These are phyloP conservation scores for Eucalyptus pauciflora DNA, from an alignment of 345 rosid species.

Conservation along the genomic window DNA sequence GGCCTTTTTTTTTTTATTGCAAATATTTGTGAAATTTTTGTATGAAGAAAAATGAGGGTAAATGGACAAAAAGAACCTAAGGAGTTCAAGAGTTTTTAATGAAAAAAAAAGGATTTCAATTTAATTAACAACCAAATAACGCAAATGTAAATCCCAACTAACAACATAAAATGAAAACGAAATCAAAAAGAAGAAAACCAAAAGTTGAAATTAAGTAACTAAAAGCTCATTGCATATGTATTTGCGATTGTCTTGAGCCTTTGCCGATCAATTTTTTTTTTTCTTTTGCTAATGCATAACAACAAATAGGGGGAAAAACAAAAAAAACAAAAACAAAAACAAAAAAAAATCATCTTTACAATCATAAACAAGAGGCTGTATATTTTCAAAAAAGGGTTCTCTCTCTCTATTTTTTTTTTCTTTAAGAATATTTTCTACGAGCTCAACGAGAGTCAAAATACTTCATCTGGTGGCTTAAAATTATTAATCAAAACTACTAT, in stretches of 20 bases:
- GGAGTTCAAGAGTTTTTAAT: not conserved
- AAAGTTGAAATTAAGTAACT: not conserved
- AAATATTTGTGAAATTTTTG: not conserved
- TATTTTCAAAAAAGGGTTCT: not conserved
- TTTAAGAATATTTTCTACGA: not conserved
- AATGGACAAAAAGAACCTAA: not conserved
- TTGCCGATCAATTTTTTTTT: not conserved
- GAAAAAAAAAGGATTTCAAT: not conserved
- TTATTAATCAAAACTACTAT: not conserved
- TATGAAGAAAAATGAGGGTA: not conserved
- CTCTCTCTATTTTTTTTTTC: fast-evolving
- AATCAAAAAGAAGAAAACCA: not conserved
- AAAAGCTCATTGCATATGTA: not conserved
- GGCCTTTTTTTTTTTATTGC: not conserved
- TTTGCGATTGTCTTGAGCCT: not conserved
- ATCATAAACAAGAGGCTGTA: not conserved
- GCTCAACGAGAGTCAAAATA: not conserved
- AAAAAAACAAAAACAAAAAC: too few relatives aligned
- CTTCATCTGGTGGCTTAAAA: not conserved
- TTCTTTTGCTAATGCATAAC: not conserved
- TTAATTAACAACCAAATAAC: not conserved
- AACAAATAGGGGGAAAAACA: not conserved
- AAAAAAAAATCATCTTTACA: too few relatives aligned
- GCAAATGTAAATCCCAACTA: not conserved
- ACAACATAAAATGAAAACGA: not conserved